phyloP scores from a whole-genome alignment of 2,329 filamentous ascomycete genomes.

The Huntiella omanensis region DNA sequence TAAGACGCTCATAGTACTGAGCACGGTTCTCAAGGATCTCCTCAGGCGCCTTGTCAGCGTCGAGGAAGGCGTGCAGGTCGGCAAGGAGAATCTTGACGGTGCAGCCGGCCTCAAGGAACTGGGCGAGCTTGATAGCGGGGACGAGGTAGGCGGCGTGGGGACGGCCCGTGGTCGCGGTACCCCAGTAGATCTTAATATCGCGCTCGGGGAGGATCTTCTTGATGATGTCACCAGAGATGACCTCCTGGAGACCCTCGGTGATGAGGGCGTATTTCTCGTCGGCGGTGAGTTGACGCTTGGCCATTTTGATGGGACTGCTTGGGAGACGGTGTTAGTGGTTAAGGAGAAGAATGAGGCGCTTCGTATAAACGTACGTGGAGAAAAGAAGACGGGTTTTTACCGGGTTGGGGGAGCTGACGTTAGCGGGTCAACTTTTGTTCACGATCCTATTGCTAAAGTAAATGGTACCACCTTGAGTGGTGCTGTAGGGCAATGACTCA shows the following conservation, averaged over 20 bases:
- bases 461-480: neutral
- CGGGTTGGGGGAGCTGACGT: no score
- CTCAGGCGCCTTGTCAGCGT: slow-evolving; percentile 71
- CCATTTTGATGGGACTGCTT: slow-evolving; percentile 12
- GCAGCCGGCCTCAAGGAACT: slow-evolving; percentile 71
- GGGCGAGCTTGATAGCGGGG: slow-evolving; percentile 72
- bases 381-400: neutral
- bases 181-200: slow-evolving; percentile 71
- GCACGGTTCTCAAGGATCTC: slow-evolving; percentile 70
- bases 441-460: neutral
- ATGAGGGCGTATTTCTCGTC: slow-evolving; percentile 57
- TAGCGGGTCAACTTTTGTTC: neutral
- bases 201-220: slow-evolving; percentile 53
- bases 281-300: slow-evolving; percentile 19
- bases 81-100: slow-evolving; percentile 62
- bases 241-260: slow-evolving; percentile 60
- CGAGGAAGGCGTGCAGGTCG: slow-evolving; percentile 59
- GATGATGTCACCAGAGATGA: slow-evolving; percentile 70
- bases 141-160: slow-evolving; percentile 85
- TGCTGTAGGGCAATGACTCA: neutral
- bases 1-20: slow-evolving; percentile 64
- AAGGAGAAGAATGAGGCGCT: neutral
- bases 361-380: neutral
- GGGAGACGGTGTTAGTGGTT: neutral
- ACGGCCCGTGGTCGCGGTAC: slow-evolving; percentile 67